Evolutionary conservation across 371 early-diverging fungal species (phyloP).

Genomic region (Zychaea mexicana): DNA sequence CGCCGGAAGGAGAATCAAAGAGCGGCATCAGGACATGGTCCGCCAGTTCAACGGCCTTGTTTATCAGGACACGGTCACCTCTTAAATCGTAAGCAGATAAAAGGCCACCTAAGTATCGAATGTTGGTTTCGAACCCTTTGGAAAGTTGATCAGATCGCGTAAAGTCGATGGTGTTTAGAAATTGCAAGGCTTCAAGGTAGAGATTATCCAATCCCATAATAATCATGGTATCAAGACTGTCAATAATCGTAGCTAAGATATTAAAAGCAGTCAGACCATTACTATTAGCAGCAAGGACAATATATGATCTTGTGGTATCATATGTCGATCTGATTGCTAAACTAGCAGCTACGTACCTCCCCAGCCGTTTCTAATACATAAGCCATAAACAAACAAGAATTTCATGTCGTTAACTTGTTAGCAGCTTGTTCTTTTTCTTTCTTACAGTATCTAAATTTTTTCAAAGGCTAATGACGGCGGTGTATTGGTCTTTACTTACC

Average conservation of each 20-base stretch:
- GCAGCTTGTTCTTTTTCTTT: background rate
- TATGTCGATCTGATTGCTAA: too few relatives aligned
- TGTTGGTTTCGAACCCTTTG: conserved; percentile 67
- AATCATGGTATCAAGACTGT: conserved; percentile 82
- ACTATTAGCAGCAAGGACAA: too few relatives aligned
- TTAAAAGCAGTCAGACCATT: too few relatives aligned
- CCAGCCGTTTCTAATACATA: conserved; percentile 38
- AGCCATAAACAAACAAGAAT: too few relatives aligned
- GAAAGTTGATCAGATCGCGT: conserved; percentile 15
- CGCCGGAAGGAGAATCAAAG: conserved; percentile 47
- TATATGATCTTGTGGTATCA: too few relatives aligned
- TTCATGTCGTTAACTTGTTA: background rate
- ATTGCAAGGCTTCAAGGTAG: conserved; percentile 59
- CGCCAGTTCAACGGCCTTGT: conserved; percentile 33
- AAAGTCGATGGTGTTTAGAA: conserved; percentile 32
- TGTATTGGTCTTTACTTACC: conserved; percentile 56
- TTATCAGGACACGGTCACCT: conserved; percentile 8
- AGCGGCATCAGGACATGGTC: conserved; percentile 39
- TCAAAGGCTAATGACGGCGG: too few relatives aligned
- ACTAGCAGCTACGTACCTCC: too few relatives aligned
- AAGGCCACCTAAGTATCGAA: conserved; percentile 66
- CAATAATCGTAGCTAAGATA: conserved; percentile 78
- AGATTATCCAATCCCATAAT: conserved; percentile 79
- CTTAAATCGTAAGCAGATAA: conserved; percentile 50
- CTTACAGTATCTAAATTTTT: too few relatives aligned